Conservation (phyloP, 2,329 filamentous ascomycete species). For the Parascedosporium putredinis region DNA sequence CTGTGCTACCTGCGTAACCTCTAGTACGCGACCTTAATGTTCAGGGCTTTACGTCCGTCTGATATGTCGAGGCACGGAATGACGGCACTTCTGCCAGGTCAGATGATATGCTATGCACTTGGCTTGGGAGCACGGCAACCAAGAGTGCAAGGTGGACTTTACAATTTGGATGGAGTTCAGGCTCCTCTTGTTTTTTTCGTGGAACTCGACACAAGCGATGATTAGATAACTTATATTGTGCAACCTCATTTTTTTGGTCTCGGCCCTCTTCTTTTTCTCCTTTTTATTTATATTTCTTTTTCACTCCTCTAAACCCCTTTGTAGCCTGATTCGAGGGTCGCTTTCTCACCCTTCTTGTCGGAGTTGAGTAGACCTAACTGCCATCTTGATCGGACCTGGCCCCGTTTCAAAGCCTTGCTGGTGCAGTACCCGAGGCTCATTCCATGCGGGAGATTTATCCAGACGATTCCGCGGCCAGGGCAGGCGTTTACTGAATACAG, state of each 20-base stretch:
- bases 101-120: constrained; percentile 12
- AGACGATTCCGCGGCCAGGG: neutral
- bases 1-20: neutral
- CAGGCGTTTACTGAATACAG: neutral
- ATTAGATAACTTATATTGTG: constrained; percentile 1
- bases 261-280: too few relatives aligned
- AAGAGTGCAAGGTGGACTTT: neutral
- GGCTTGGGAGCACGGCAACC: neutral
- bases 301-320: neutral
- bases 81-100: constrained; percentile 10
- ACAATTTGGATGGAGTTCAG: constrained; percentile 3
- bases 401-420: too few relatives aligned
- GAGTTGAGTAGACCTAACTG: neutral
- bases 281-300: too few relatives aligned
- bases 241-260: neutral
- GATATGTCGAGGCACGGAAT: neutral
- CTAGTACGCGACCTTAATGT: neutral
- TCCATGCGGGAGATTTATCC: neutral
- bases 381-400: too few relatives aligned
- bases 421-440: neutral
- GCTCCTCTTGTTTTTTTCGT: constrained; percentile 4
- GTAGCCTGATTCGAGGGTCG: neutral
- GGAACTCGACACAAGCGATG: constrained; percentile 9
- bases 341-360: neutral
- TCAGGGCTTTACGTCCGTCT: neutral